Conservation (phyloP, 2,329 filamentous ascomycete species). For the Hymenoscyphus fructigenus region DNA sequence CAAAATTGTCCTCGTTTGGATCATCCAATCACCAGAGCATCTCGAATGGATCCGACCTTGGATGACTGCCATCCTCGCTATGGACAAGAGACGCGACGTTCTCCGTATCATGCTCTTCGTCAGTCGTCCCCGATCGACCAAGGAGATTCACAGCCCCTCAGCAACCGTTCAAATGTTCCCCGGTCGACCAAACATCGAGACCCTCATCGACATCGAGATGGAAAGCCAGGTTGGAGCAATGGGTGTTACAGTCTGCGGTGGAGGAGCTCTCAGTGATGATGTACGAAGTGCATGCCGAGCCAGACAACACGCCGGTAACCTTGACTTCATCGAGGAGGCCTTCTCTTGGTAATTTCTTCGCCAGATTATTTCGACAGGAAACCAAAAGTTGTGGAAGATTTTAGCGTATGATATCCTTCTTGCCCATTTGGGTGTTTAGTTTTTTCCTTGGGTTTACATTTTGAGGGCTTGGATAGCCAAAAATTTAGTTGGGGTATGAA, state of each 20-base stretch:
- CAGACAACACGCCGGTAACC: constrained; percentile 62
- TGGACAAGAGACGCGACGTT: constrained; percentile 72
- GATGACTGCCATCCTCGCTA: constrained; percentile 77
- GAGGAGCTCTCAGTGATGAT: constrained; percentile 72
- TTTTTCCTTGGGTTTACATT: neutral
- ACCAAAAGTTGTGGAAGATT: neutral
- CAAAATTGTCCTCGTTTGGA: constrained; percentile 74
- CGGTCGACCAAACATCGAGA: constrained; percentile 71
- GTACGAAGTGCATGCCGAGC: constrained; percentile 66
- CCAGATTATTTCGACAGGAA: neutral
- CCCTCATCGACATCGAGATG: constrained; percentile 70
- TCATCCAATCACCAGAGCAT: constrained; percentile 76
- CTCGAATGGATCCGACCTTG: constrained; percentile 80
- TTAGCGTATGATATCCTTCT: constrained; percentile 3
- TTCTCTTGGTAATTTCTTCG: constrained; percentile 58
- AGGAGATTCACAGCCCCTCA: constrained; percentile 77
- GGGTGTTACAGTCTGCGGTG: constrained; percentile 73
- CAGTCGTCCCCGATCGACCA: constrained; percentile 70
- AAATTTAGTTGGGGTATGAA: neutral
- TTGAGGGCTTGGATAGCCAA: neutral
- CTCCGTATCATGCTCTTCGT: constrained; percentile 78
- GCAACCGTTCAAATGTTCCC: constrained; percentile 84
- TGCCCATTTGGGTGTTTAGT: neutral
- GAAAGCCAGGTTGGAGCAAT: constrained; percentile 72
- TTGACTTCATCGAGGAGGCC: constrained; percentile 79